A percentile compares a stretch with the other conserved stretches of the same genome.
These are phyloP conservation scores for Rhodotorula taiwanensis DNA, from an alignment of 768 basidiomycete species.

Conservation along the genomic window DNA sequence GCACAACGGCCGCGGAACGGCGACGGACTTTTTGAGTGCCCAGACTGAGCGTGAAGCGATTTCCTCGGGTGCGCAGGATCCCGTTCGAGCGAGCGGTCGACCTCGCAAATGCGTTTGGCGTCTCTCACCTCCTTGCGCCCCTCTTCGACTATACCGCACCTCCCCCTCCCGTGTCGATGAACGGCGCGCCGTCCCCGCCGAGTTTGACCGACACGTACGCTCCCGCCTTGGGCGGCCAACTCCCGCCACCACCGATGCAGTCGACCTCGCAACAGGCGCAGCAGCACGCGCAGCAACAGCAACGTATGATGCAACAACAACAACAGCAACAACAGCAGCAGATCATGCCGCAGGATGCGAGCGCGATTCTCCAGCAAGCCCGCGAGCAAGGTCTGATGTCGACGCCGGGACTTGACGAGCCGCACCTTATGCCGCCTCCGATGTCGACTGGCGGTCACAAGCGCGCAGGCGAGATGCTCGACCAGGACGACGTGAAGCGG, in stretches of 20 bases:
- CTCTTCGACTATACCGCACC: conserved; percentile 61
- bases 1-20: no score
- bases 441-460: conserved; percentile 8
- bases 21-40: not conserved
- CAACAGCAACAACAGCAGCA: not conserved
- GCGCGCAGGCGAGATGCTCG: conserved; percentile 17
- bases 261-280: not conserved
- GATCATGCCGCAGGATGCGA: conserved; percentile 12
- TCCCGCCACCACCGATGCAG: conserved; percentile 10
- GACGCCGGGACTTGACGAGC: not conserved
- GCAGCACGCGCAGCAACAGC: not conserved
- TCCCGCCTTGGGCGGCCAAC: not conserved
- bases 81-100: conserved; percentile 90
- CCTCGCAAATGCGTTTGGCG: conserved; percentile 84
- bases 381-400: conserved; percentile 30
- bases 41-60: not conserved
- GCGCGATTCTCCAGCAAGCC: conserved; percentile 26
- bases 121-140: conserved; percentile 75
- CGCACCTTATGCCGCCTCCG: not conserved
- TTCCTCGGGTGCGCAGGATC: no score
- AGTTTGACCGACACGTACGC: conserved; percentile 20
- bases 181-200: not conserved
- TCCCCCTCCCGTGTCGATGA: conserved; percentile 25
- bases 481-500: conserved; percentile 27
- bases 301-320: not conserved